Conservation (phyloP, 176 grass and related monocot genomes). For the Paspalum vaginatum region DNA sequence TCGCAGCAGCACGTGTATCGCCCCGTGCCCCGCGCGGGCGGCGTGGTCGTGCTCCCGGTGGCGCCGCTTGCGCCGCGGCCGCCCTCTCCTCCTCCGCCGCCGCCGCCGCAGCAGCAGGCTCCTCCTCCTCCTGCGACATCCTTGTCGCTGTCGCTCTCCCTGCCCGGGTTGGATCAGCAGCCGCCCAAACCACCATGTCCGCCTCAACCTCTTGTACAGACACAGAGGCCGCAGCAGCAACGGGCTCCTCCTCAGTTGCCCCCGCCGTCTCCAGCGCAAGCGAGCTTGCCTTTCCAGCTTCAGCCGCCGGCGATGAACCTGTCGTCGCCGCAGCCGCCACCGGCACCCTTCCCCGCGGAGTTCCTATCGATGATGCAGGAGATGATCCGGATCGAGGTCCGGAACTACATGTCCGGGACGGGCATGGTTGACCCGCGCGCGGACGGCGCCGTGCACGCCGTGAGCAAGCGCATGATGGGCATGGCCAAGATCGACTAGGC, state of each 20-base stretch:
- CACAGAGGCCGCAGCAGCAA: not conserved
- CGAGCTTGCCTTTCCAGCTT: constrained; percentile 13
- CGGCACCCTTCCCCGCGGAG: constrained; percentile 49
- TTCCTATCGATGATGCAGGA: constrained; percentile 83
- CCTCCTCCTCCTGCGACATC: constrained; percentile 47
- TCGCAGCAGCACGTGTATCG: constrained; percentile 57
- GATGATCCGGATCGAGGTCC: constrained; percentile 90
- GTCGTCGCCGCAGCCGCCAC: not conserved
- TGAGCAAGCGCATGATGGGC: constrained; percentile 61
- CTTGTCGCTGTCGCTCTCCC: constrained; percentile 77
- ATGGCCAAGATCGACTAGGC: constrained; percentile 82
- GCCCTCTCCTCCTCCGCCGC: not conserved
- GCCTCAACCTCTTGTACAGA: not conserved
- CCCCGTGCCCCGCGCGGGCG: constrained; percentile 54
- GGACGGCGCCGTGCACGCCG: constrained; percentile 43
- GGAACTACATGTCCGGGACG: constrained; percentile 75
- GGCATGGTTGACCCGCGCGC: constrained; percentile 25
- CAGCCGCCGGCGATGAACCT: not conserved
- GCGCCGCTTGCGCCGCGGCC: not conserved
- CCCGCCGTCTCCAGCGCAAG: not conserved
- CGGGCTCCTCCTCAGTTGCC: constrained; percentile 36
- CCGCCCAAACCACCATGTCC: constrained; percentile 1
- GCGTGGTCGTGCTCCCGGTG: constrained; percentile 52
- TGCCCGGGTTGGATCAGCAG: constrained; percentile 49
- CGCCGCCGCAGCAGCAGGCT: constrained; percentile 1